Evolutionary conservation across 495 filamentous ascomycete genomes (phyloP).

Genomic region (Podospora sp.): DNA sequence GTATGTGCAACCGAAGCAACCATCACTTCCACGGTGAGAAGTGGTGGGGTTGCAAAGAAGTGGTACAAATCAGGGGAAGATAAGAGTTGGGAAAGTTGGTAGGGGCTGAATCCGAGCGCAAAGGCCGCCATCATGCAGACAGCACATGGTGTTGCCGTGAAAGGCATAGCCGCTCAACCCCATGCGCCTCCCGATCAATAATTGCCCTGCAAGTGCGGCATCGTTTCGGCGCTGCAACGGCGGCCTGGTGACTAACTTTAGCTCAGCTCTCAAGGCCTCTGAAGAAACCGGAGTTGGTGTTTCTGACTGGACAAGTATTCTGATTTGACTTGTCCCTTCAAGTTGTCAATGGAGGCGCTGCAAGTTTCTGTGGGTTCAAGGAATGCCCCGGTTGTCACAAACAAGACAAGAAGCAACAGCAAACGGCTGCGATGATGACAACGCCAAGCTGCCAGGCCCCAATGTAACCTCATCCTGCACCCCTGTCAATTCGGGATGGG

Average conservation of each 20-base stretch:
- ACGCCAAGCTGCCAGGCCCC: neutral
- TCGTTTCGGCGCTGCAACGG: constrained; percentile 11
- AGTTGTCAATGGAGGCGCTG: too few species aligned
- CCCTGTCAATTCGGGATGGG: neutral
- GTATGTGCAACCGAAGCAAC: neutral
- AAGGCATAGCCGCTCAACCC: neutral
- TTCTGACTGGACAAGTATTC: neutral
- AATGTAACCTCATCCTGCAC: neutral
- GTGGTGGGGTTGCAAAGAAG: neutral
- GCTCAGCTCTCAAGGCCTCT: neutral
- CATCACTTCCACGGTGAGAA: neutral
- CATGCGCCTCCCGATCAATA: constrained; percentile 1
- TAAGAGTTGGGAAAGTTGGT: neutral
- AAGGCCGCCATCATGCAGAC: neutral
- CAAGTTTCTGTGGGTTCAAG: too few species aligned
- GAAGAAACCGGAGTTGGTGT: neutral
- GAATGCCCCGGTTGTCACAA: neutral
- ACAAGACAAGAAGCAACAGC: neutral
- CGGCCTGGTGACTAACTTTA: neutral
- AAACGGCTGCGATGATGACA: neutral
- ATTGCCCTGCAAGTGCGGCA: constrained; percentile 10
- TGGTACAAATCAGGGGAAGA: neutral
- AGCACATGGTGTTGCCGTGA: neutral
- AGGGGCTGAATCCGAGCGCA: neutral
- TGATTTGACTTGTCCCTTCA: too few species aligned